Conservation (phyloP, 441 rosid species). For the Bocquillonia castaneifolia region DNA sequence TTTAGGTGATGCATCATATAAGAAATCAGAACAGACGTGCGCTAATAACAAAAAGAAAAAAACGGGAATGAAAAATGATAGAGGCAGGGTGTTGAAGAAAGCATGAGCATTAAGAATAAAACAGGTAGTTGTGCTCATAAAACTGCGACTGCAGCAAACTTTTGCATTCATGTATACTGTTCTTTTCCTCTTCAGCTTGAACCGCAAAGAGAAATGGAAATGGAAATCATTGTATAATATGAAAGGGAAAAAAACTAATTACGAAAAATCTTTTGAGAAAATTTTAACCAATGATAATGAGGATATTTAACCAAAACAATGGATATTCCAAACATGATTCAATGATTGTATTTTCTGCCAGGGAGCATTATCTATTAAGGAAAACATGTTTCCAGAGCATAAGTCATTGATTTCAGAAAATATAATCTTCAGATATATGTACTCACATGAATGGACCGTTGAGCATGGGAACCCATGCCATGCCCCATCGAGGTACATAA, state of each 20-base stretch:
- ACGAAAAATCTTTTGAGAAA: too few species aligned
- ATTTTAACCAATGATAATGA: background rate
- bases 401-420: slow-evolving; percentile 5
- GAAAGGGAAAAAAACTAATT: too few species aligned
- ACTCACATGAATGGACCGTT: slow-evolving; percentile 55
- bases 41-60: background rate
- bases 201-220: too few species aligned
- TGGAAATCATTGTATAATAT: too few species aligned
- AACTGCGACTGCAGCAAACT: background rate
- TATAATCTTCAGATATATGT: slow-evolving; percentile 9
- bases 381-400: background rate
- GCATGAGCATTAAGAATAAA: background rate
- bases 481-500: slow-evolving; percentile 61
- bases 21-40: background rate
- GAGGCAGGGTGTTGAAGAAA: background rate
- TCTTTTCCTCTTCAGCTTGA: background rate
- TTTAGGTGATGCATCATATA: too few species aligned
- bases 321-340: background rate
- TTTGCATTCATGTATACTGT: background rate
- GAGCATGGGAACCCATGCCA: slow-evolving; percentile 83
- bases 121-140: background rate
- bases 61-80: background rate
- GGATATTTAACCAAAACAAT: background rate
- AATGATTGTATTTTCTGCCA: background rate
- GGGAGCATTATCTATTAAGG: background rate